These are phyloP conservation scores for Penicillium corylophilum DNA, from an alignment of 2,329 filamentous ascomycete genomes.

Conservation along the genomic window DNA sequence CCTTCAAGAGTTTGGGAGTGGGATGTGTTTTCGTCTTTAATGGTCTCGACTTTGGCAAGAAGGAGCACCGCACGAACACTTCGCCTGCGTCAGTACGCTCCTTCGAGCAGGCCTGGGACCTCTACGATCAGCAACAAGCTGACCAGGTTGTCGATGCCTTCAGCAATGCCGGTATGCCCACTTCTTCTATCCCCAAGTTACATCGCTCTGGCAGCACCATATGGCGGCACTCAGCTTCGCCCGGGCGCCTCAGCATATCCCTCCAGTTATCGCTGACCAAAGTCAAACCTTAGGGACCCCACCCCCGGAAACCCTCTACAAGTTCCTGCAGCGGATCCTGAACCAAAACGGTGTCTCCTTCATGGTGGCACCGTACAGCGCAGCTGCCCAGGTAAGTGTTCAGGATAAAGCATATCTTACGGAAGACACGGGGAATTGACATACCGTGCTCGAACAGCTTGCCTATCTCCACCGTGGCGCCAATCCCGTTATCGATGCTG, in stretches of 20 bases:
- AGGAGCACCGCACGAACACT: slow-evolving; percentile 62
- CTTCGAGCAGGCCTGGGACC: slow-evolving; percentile 77
- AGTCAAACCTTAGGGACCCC: slow-evolving; percentile 59
- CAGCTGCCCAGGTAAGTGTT: slow-evolving; percentile 73
- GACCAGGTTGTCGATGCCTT: slow-evolving; percentile 83
- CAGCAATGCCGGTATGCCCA: slow-evolving; percentile 68
- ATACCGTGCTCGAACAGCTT: slow-evolving; percentile 44
- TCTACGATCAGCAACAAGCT: slow-evolving; percentile 80
- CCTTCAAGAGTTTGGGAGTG: slow-evolving; percentile 68
- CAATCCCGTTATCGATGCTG: slow-evolving; percentile 66
- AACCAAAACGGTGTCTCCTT: slow-evolving; percentile 69
- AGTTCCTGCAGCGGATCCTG: slow-evolving; percentile 73
- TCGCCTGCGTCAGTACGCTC: slow-evolving; percentile 64
- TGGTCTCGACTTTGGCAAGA: slow-evolving; percentile 75
- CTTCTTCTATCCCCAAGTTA: slow-evolving; percentile 8
- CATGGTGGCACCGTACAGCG: slow-evolving; percentile 81
- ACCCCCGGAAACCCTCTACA: slow-evolving; percentile 69
- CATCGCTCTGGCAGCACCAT: slow-evolving; percentile 4
- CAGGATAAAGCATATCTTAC: not conserved
- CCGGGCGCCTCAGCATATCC: slow-evolving; percentile 1
- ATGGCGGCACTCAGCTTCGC: not conserved
- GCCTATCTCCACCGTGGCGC: slow-evolving; percentile 73
- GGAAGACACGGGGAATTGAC: slow-evolving; percentile 3
- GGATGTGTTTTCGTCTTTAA: slow-evolving; percentile 90
- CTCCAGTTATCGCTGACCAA: slow-evolving; percentile 28